These are phyloP conservation scores for Ascochyta pisi DNA, from an alignment of 2,329 filamentous ascomycete species.

Conservation along the genomic window DNA sequence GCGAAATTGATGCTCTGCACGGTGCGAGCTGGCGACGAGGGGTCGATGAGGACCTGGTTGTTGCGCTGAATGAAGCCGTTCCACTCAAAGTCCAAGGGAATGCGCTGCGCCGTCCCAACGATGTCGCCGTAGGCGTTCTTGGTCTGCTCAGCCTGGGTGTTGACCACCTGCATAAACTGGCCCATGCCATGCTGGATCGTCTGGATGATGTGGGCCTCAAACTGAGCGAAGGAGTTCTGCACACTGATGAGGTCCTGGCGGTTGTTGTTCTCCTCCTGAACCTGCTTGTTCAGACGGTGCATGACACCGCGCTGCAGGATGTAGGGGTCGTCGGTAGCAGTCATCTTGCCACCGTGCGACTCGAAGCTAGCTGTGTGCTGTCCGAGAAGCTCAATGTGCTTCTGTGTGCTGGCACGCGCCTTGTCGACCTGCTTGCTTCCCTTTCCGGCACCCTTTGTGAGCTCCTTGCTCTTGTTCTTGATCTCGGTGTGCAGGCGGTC, in stretches of 20 bases:
- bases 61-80: conserved; percentile 79
- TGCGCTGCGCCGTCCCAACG: conserved; percentile 74
- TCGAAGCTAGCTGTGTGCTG: conserved; percentile 84
- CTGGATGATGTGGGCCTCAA: conserved; percentile 84
- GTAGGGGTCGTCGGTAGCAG: conserved; percentile 83
- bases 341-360: conserved; percentile 73
- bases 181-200: conserved; percentile 83
- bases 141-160: conserved; percentile 80
- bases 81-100: conserved; percentile 92
- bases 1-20: conserved; percentile 81
- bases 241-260: conserved; percentile 87
- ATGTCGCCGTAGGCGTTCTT: conserved; percentile 85
- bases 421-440: conserved; percentile 91
- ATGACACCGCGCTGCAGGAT: conserved; percentile 81
- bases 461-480: conserved; percentile 94
- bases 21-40: conserved; percentile 73
- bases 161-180: conserved; percentile 81
- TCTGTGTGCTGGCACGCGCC: conserved; percentile 83
- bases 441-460: conserved; percentile 80
- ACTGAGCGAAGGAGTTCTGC: conserved; percentile 87
- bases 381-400: conserved; percentile 92
- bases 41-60: conserved; percentile 75
- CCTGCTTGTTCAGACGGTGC: conserved; percentile 86
- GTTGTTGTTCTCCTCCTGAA: conserved; percentile 95
- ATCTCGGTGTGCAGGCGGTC: conserved; percentile 94